Percentiles rank a stretch among this genome's conserved stretches.
Conservation (phyloP, 257 asterid genomes). For the Eucommia ulmoides region DNA sequence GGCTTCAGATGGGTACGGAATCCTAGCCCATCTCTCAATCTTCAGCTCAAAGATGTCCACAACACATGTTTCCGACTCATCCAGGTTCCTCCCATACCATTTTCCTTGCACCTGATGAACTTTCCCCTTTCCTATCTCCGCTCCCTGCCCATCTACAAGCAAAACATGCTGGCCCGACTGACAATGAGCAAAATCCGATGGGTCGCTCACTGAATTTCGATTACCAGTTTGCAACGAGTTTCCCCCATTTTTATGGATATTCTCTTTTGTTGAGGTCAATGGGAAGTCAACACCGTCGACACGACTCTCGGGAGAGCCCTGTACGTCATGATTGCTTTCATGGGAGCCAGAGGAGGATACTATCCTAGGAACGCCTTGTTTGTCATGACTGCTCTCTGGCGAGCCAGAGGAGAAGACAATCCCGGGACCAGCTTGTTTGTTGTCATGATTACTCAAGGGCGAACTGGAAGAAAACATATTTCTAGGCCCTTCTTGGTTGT, state of each 20-base stretch:
- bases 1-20: constrained; percentile 51
- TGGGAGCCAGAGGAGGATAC: no score
- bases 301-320: constrained; percentile 41
- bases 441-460: constrained; percentile 23
- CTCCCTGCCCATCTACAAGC: constrained; percentile 43
- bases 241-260: constrained; percentile 28
- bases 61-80: constrained; percentile 43
- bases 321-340: no score
- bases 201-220: constrained; percentile 24
- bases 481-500: constrained; percentile 20
- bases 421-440: constrained; percentile 17
- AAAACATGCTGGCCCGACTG: constrained; percentile 52
- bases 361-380: no score
- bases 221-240: constrained; percentile 17
- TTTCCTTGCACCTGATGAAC: constrained; percentile 52
- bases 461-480: not conserved
- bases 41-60: constrained; percentile 58
- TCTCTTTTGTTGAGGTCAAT: constrained; percentile 27
- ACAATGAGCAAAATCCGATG: constrained; percentile 17
- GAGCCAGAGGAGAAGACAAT: no score
- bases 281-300: constrained; percentile 33
- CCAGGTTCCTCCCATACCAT: constrained; percentile 56
- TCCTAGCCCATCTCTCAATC: constrained; percentile 30
- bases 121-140: constrained; percentile 61
- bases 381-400: no score